These are phyloP conservation scores for Ceratobasidium sp. DNA, from an alignment of 1,284 basidiomycete genomes.

Conservation along the genomic window DNA sequence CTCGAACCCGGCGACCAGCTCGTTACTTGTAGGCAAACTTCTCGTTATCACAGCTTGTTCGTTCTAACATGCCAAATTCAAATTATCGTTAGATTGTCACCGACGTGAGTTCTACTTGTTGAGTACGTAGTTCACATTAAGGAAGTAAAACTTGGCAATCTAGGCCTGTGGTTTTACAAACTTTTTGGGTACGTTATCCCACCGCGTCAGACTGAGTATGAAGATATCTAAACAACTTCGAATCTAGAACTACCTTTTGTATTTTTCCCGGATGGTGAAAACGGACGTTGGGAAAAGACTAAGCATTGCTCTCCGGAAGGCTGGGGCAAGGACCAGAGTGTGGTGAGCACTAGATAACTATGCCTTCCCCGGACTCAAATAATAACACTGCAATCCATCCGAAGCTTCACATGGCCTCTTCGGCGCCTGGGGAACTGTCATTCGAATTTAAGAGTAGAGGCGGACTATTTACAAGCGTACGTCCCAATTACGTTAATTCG, in stretches of 20 bases:
- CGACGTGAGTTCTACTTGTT: conserved; percentile 12
- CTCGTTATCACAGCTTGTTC: no score
- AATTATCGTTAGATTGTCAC: background rate
- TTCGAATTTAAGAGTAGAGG: background rate
- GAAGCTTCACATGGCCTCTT: conserved; percentile 8
- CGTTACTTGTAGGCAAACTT: background rate
- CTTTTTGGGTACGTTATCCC: background rate
- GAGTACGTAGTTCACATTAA: no score
- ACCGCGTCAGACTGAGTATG: background rate
- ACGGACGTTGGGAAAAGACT: background rate
- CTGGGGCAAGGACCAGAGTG: background rate
- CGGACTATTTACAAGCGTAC: background rate
- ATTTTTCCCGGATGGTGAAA: background rate
- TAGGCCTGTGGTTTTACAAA: background rate
- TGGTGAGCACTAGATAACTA: background rate
- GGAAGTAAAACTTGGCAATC: background rate
- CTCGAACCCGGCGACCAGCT: no score
- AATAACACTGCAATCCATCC: background rate
- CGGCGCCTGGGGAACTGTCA: background rate
- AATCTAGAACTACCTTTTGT: conserved; percentile 7
- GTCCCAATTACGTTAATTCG: background rate
- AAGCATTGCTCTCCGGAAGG: background rate
- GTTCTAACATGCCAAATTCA: background rate
- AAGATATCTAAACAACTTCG: background rate
- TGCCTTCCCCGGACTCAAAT: background rate